phyloP scores from a whole-genome alignment of 352 stramenopile species.

The Pythium dissimile region DNA sequence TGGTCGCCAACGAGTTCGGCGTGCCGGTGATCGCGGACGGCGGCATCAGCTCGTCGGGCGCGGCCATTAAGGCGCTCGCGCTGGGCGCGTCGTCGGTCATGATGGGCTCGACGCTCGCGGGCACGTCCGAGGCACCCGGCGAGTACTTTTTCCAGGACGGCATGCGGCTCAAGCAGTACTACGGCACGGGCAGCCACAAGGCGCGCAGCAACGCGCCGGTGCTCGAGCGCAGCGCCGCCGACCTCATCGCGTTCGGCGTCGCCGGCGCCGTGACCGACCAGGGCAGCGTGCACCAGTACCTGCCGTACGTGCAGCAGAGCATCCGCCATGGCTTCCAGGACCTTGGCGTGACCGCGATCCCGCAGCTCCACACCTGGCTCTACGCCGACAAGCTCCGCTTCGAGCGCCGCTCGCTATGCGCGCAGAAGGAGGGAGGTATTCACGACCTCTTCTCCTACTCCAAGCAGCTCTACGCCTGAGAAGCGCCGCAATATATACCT shows the following conservation, averaged over 20 bases:
- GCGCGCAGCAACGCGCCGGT: conserved; percentile 71
- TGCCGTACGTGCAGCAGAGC: conserved; percentile 97
- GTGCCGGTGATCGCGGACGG: conserved; percentile 98
- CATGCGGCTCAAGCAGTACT: conserved; percentile 98
- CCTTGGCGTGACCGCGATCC: conserved; percentile 88
- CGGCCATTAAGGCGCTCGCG: conserved; percentile 97
- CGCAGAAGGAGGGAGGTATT: conserved; percentile 96
- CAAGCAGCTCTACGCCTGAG: conserved; percentile 77
- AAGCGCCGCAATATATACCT: not conserved
- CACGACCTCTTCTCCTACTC: conserved; percentile 97
- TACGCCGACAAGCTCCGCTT: conserved; percentile 86
- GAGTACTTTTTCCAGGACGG: conserved; percentile 99
- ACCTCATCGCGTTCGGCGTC: conserved; percentile 98
- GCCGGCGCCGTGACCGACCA: conserved; percentile 98
- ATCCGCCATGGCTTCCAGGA: conserved; percentile 98
- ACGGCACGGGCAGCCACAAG: conserved; percentile 97
- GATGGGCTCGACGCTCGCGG: conserved; percentile 98
- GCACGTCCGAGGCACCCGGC: conserved; percentile 96
- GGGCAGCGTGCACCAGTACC: conserved; percentile 95
- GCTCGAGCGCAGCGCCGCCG: conserved; percentile 34
- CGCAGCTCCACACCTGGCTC: conserved; percentile 74
- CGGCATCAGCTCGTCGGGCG: conserved; percentile 95
- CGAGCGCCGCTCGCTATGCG: conserved; percentile 95
- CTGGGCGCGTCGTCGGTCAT: conserved; percentile 97
- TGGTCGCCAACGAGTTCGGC: conserved; percentile 91